phyloP scores from a whole-genome alignment of 495 filamentous ascomycete species.

The Cudoniella acicularis region DNA sequence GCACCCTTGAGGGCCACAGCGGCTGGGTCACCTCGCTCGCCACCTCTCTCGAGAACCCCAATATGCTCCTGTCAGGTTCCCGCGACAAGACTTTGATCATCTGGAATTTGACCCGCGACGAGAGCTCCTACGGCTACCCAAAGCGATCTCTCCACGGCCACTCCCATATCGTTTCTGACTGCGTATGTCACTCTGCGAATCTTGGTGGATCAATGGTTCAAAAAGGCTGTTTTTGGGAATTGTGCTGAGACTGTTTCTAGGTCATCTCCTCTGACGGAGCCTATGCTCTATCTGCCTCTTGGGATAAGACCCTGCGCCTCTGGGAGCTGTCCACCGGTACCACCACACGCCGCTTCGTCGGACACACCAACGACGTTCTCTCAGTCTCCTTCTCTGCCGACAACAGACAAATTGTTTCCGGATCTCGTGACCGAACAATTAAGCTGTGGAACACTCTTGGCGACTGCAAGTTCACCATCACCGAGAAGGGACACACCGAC shows the following conservation, averaged over 20 bases:
- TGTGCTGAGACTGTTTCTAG: constrained; percentile 44
- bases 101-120: constrained; percentile 99
- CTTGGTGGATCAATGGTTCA: constrained; percentile 10
- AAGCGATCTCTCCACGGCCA: constrained; percentile 98
- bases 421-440: constrained; percentile 95
- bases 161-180: constrained; percentile 99
- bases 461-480: constrained; percentile 99
- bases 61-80: constrained; percentile 98
- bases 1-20: constrained; percentile 95
- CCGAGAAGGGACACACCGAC: constrained; percentile 98
- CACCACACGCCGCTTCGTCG: constrained; percentile 96
- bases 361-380: constrained; percentile 98
- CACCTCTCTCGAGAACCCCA: constrained; percentile 99
- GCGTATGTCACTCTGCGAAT: constrained; percentile 60
- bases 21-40: constrained; percentile 84
- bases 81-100: constrained; percentile 99
- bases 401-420: constrained; percentile 99
- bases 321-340: constrained; percentile 97
- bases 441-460: constrained; percentile 99
- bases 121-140: constrained; percentile 94
- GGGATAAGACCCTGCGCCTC: constrained; percentile 99
- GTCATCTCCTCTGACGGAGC: constrained; percentile 99
- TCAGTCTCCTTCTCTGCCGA: constrained; percentile 99
- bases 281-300: constrained; percentile 97
- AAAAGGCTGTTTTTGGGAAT: constrained; percentile 3